These are phyloP conservation scores for Trichoderma sp. DNA, from an alignment of 2,329 filamentous ascomycete species.

Conservation along the genomic window DNA sequence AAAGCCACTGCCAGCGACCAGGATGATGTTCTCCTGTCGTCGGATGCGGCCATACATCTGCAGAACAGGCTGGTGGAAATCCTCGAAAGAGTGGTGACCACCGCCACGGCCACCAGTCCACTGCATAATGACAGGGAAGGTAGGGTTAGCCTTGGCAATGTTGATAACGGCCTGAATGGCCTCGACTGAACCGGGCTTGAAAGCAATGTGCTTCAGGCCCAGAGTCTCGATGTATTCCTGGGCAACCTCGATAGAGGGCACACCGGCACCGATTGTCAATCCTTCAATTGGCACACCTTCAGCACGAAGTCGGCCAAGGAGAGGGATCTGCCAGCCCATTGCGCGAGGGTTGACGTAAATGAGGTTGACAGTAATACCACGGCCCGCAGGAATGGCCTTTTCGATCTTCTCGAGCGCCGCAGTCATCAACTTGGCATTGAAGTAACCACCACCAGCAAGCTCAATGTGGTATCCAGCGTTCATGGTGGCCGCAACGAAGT, in stretches of 20 bases:
- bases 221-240: slow-evolving; percentile 93
- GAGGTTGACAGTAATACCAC: slow-evolving; percentile 85
- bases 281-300: slow-evolving; percentile 91
- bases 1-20: slow-evolving; percentile 90
- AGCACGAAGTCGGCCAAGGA: slow-evolving; percentile 75
- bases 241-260: slow-evolving; percentile 89
- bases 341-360: slow-evolving; percentile 89
- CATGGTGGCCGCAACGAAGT: slow-evolving; percentile 91
- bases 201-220: slow-evolving; percentile 87
- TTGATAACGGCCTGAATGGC: slow-evolving; percentile 89
- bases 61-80: slow-evolving; percentile 90
- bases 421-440: slow-evolving; percentile 79
- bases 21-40: slow-evolving; percentile 80
- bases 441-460: slow-evolving; percentile 87
- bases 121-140: slow-evolving; percentile 89
- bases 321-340: slow-evolving; percentile 90
- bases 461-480: slow-evolving; percentile 95
- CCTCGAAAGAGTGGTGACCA: slow-evolving; percentile 92
- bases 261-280: slow-evolving; percentile 88
- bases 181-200: slow-evolving; percentile 89
- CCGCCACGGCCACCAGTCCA: slow-evolving; percentile 95
- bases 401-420: slow-evolving; percentile 83
- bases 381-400: slow-evolving; percentile 76
- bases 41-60: slow-evolving; percentile 90
- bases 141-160: slow-evolving; percentile 90